Evolutionary conservation across 331 rosid species (phyloP).

Genomic region (Dryas integrifolia): DNA sequence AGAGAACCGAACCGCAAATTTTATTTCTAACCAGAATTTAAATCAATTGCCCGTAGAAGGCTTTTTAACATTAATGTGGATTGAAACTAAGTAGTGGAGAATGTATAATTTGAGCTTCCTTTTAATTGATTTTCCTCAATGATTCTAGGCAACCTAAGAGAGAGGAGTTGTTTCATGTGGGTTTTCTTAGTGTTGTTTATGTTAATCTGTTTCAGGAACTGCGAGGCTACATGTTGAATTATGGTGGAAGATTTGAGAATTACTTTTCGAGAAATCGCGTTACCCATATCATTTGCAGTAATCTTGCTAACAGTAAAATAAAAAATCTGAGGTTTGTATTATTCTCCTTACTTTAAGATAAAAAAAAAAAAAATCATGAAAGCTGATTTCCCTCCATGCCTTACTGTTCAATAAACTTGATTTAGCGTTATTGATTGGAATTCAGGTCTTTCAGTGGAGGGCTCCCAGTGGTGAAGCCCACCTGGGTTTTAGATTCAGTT

Average conservation of each 20-base stretch:
- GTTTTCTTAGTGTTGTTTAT: conserved; percentile 2
- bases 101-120: not conserved
- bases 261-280: conserved; percentile 76
- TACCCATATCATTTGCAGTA: conserved; percentile 86
- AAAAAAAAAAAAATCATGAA: not conserved
- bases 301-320: conserved; percentile 71
- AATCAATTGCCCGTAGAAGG: not conserved
- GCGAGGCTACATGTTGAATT: conserved; percentile 68
- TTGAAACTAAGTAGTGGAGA: conserved; percentile 2
- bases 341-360: conserved; percentile 12
- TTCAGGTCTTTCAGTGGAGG: conserved; percentile 85
- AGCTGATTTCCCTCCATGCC: not conserved
- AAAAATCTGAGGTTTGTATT: conserved; percentile 65
- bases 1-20: not conserved
- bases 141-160: not conserved
- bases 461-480: conserved; percentile 84
- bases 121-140: not conserved
- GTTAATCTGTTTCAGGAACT: conserved; percentile 58
- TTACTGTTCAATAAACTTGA: not conserved
- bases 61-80: not conserved
- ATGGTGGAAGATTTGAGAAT: conserved; percentile 85
- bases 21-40: not conserved
- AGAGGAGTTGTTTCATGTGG: not conserved
- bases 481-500: conserved; percentile 85
- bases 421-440: conserved; percentile 26